Evolutionary conservation across 305 asterid species (phyloP).

Genomic region (Fraxinus xanthoxyloides): DNA sequence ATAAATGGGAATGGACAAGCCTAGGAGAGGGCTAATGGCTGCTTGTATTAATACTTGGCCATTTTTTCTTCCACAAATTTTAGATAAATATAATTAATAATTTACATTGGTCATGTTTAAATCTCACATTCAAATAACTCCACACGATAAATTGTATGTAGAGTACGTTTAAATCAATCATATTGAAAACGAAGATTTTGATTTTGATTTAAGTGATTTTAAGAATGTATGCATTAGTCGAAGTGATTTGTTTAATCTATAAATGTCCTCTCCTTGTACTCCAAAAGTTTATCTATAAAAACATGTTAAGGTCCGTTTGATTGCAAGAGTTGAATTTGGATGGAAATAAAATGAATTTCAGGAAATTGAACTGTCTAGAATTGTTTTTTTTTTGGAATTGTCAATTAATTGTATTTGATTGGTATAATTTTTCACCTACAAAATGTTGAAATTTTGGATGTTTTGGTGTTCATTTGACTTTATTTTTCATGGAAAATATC

Average conservation of each 20-base stretch:
- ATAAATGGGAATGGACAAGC: constrained; percentile 34
- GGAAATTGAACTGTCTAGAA: too few species aligned
- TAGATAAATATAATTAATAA: background rate
- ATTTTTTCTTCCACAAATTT: constrained; percentile 30
- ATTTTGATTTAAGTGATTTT: background rate
- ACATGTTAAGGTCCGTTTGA: too few species aligned
- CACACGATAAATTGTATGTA: background rate
- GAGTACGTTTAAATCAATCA: too few species aligned
- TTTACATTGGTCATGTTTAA: background rate
- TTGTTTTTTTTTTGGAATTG: too few species aligned
- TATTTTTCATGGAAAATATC: too few species aligned
- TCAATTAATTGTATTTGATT: too few species aligned
- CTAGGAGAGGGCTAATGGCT: constrained; percentile 31
- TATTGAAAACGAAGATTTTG: background rate
- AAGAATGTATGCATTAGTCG: background rate
- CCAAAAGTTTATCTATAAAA: background rate
- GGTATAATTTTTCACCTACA: too few species aligned
- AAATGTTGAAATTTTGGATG: too few species aligned
- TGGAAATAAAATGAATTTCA: too few species aligned
- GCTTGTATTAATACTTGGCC: constrained; percentile 18
- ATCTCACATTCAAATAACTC: background rate
- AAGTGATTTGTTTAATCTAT: background rate
- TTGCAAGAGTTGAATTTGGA: too few species aligned
- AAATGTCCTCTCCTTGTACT: background rate
- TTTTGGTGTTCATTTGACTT: too few species aligned